These are phyloP conservation scores for Ophiocytium majus DNA, from an alignment of 352 stramenopile genomes.

Conservation along the genomic window DNA sequence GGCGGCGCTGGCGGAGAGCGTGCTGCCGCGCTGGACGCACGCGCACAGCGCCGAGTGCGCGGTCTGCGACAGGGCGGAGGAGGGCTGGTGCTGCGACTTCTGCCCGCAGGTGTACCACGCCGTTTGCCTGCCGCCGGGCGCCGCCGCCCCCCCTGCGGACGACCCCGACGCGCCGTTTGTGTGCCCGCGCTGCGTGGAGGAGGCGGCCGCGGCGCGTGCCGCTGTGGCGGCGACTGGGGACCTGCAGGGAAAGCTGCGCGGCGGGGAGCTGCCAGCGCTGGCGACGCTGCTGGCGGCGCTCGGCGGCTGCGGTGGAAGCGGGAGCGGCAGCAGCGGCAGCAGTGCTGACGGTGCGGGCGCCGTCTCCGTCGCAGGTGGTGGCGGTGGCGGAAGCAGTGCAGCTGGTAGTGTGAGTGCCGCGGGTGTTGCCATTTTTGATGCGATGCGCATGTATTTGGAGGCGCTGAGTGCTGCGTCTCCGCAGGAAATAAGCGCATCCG, in stretches of 20 bases:
- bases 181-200: background rate
- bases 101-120: conserved; percentile 40
- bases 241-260: background rate
- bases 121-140: conserved; percentile 24
- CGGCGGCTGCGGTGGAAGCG: too few relatives aligned
- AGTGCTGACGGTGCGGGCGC: too few relatives aligned
- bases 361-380: too few relatives aligned
- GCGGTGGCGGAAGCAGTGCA: too few relatives aligned
- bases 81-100: conserved; percentile 40
- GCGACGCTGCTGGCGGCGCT: background rate
- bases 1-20: background rate
- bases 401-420: too few relatives aligned
- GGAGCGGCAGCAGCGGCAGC: background rate
- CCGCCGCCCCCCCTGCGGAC: conserved; percentile 5
- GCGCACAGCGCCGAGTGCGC: conserved; percentile 12
- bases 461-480: background rate
- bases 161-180: background rate
- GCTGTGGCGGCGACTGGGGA: background rate
- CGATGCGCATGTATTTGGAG: background rate
- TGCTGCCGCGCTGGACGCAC: background rate
- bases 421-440: background rate
- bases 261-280: background rate
- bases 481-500: background rate
- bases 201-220: background rate
- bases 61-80: conserved; percentile 39